Conservation (phyloP, 345 rosid species). For the Passiflora organensis region DNA sequence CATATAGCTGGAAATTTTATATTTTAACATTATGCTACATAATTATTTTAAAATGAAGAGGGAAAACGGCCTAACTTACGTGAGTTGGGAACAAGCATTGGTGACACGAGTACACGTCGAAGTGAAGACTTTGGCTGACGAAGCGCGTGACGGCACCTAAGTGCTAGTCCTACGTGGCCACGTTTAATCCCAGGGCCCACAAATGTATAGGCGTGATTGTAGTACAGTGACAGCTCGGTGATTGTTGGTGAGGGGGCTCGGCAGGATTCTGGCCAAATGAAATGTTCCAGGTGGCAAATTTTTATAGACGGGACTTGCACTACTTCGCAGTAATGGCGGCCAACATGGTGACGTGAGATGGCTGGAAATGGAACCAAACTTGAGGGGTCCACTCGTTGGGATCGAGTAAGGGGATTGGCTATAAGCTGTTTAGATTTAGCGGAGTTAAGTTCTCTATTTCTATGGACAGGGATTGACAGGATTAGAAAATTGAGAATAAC, state of each 20-base stretch:
- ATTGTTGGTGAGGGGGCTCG: conserved; percentile 23
- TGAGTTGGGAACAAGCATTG: conserved; percentile 16
- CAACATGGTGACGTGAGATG: conserved; percentile 1
- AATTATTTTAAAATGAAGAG: too few species aligned
- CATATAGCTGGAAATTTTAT: too few species aligned
- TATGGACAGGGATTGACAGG: too few species aligned
- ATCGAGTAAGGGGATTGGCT: too few species aligned
- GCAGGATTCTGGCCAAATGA: conserved; percentile 4
- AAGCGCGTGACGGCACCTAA: conserved; percentile 35
- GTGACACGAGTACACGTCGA: conserved; percentile 27
- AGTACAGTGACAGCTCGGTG: conserved; percentile 23
- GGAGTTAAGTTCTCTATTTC: too few species aligned
- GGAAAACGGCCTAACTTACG: conserved; percentile 4
- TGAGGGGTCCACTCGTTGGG: too few species aligned
- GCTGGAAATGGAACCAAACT: neutral
- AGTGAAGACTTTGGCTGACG: conserved; percentile 9
- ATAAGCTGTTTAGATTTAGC: too few species aligned
- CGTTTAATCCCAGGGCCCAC: conserved; percentile 20
- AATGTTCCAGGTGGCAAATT: conserved; percentile 21
- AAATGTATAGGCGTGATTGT: neutral
- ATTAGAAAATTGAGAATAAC: too few species aligned
- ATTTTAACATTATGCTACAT: too few species aligned
- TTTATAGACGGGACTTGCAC: too few species aligned
- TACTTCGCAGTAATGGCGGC: too few species aligned
- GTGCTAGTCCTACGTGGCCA: conserved; percentile 39